These are phyloP conservation scores for Discostella stelligera DNA, from an alignment of 352 stramenopile species.

Conservation along the genomic window DNA sequence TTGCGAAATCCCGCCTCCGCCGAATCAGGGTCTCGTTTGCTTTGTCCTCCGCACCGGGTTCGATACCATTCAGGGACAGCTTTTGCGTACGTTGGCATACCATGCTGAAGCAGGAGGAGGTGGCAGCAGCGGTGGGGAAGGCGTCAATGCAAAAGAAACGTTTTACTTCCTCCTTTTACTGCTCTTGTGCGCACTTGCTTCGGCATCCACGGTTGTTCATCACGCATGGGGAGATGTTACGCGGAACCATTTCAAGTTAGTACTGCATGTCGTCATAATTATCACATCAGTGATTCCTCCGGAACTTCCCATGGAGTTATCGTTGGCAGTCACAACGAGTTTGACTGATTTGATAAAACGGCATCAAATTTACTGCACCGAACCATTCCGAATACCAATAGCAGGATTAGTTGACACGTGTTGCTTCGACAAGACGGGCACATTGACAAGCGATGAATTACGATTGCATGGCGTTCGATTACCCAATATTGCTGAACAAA, in stretches of 20 bases:
- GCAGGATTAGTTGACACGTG: constrained; percentile 95
- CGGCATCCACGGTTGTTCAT: constrained; percentile 91
- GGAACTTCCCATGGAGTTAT: constrained; percentile 97
- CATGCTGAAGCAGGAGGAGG: constrained; percentile 85
- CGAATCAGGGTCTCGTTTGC: constrained; percentile 89
- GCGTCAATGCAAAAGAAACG: constrained; percentile 93
- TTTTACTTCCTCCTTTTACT: constrained; percentile 94
- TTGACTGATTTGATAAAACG: constrained; percentile 90
- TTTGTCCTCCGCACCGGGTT: constrained; percentile 97
- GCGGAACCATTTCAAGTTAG: constrained; percentile 91
- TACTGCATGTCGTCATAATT: constrained; percentile 97
- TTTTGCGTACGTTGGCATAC: constrained; percentile 98
- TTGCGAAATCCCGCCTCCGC: constrained; percentile 64
- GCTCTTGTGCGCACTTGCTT: constrained; percentile 94
- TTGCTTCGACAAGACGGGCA: constrained; percentile 98
- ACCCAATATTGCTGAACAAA: constrained; percentile 5
- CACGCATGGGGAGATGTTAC: constrained; percentile 79
- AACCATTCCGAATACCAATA: constrained; percentile 96
- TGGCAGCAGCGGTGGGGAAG: constrained; percentile 51
- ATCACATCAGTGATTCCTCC: constrained; percentile 98
- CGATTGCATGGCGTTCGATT: constrained; percentile 89
- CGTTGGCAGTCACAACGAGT: constrained; percentile 95
- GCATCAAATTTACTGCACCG: constrained; percentile 94
- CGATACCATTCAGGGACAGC: constrained; percentile 94
- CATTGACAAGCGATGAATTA: constrained; percentile 95